Percentiles rank a stretch among this genome's conserved stretches.
phyloP scores from a whole-genome alignment of 225 moss, liverwort and hornwort genomes.

The Bryum argenteum region DNA sequence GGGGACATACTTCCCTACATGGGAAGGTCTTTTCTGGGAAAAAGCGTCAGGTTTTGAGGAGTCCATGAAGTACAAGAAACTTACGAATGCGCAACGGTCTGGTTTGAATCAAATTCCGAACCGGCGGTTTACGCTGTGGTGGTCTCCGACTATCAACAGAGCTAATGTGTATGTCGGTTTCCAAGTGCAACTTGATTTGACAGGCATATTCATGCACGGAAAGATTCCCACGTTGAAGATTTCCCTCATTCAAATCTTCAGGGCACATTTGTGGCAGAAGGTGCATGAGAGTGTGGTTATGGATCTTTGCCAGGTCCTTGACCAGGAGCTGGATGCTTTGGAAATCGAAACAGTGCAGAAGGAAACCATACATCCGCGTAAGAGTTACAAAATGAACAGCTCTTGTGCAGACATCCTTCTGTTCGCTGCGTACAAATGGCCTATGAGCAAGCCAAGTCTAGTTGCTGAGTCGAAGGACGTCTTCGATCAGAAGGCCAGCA shows the following conservation, averaged over 20 bases:
- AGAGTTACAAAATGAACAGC: constrained; percentile 99
- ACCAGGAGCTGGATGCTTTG: constrained; percentile 98
- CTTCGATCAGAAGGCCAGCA: constrained; percentile 98
- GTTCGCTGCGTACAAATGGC: constrained; percentile 99
- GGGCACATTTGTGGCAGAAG: constrained; percentile 99
- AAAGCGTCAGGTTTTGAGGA: constrained; percentile 99
- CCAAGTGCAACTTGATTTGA: constrained; percentile 98
- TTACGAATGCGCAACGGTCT: constrained; percentile 97
- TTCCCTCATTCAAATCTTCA: constrained; percentile 97
- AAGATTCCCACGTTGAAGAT: constrained; percentile 99
- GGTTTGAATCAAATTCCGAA: constrained; percentile 99
- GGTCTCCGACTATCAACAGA: constrained; percentile 98
- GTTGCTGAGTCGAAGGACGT: constrained; percentile 99
- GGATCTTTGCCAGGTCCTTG: constrained; percentile 99
- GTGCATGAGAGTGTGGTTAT: constrained; percentile 99
- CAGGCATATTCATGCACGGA: constrained; percentile 99
- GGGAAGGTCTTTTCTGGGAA: constrained; percentile 99
- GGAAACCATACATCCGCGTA: constrained; percentile 98
- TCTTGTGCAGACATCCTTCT: constrained; percentile 97
- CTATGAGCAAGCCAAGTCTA: constrained; percentile 98
- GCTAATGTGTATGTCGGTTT: constrained; percentile 99
- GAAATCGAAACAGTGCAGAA: constrained; percentile 99
- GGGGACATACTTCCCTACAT: constrained; percentile 99
- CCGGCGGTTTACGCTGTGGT: constrained; percentile 97
- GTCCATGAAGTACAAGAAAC: constrained; percentile 99